Percentiles rank a stretch among this genome's conserved stretches.
These are phyloP conservation scores for Penicillium bovifimosum DNA, from an alignment of 495 filamentous ascomycete species.

Conservation along the genomic window DNA sequence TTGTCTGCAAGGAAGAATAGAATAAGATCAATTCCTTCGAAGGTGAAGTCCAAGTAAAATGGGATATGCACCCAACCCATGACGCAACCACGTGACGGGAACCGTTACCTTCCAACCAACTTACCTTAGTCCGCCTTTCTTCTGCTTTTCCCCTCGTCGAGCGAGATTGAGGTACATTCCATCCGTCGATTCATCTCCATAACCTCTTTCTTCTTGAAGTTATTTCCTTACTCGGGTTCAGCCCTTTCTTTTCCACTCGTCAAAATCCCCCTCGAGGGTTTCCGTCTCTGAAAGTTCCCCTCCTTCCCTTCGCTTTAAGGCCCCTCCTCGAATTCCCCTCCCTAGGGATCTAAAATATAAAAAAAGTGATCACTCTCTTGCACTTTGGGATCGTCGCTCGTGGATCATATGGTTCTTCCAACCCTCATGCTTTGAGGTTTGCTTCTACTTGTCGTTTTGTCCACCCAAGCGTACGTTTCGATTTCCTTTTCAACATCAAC, in stretches of 20 bases:
- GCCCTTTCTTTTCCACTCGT: slow-evolving; percentile 1
- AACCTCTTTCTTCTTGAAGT: slow-evolving; percentile 5
- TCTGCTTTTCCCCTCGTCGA: slow-evolving; percentile 27
- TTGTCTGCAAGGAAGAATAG: neutral
- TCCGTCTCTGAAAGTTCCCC: slow-evolving; percentile 22
- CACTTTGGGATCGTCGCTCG: slow-evolving; percentile 24
- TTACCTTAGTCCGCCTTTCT: slow-evolving; percentile 18
- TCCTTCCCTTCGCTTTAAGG: slow-evolving; percentile 26
- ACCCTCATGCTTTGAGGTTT: slow-evolving; percentile 39
- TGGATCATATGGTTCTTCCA: slow-evolving; percentile 12
- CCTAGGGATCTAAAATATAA: slow-evolving; percentile 11
- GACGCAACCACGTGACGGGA: slow-evolving; percentile 43
- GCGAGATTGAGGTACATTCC: slow-evolving; percentile 20
- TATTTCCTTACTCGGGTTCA: slow-evolving; percentile 3
- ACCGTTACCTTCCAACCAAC: slow-evolving; percentile 21
- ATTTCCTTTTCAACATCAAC: slow-evolving; percentile 13
- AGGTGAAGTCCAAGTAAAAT: neutral
- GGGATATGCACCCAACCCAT: slow-evolving; percentile 29
- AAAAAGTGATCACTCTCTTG: slow-evolving; percentile 23
- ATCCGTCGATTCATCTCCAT: slow-evolving; percentile 17
- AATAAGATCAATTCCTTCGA: neutral
- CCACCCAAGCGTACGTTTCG: slow-evolving; percentile 38
- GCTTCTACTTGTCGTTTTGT: slow-evolving; percentile 30
- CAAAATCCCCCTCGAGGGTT: slow-evolving; percentile 19
- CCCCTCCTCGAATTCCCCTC: slow-evolving; percentile 26